Evolutionary conservation across 768 basidiomycete species (phyloP), one percentile per base, ranked within the genome.

Genomic region (Tylopilus subfusipes): DNA sequence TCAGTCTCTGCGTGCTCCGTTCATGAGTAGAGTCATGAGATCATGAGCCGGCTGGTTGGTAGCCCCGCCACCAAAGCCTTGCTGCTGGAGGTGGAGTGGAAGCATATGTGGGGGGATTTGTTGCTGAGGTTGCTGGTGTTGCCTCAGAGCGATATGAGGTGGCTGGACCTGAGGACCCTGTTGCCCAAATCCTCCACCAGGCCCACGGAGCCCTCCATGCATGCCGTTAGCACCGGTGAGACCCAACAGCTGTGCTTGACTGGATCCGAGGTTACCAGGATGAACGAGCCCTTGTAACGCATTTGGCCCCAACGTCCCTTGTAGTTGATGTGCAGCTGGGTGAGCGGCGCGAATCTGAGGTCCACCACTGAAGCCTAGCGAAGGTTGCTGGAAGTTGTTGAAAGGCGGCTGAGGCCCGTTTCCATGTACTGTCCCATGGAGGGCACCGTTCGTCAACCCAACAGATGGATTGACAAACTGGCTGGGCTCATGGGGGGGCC

Each of bases 11-110:
- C 81, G 84, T 38, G 60, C 56, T 52, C 85, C 86, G 50, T 84
- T 86, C 88, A 93, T 85, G 57, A 93, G 79, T 55, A 93, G 77
- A 42, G 90, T 83, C 85, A 93, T 91, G 60, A 93, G 73, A 66
- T 93, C 90, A 57, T 87, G 85, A 42, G 82, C 73, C 31, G 82
- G 80, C 62, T 82, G 83, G 56, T 74, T 82, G 65, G 73, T 79
- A 21, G 75, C 69, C 18, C 73, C 73, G 19, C 75, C 71, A 47
- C 76, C 74, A 22, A 69, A 65, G 27, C 76, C 77, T 72, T 83
- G 84, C 62, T 82, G 84, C 60, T 83, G 86, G 49, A 85, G 74
- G 57, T 87, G 84, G 49, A 80, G 79, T 14, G 78, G 78, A 42
- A 78, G 62, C 58, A 77, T 68, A 43, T 76, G 78, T 13, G 83